Evolutionary conservation across 805 yeast species (phyloP).

Genomic region (Candida fluviatilis): DNA sequence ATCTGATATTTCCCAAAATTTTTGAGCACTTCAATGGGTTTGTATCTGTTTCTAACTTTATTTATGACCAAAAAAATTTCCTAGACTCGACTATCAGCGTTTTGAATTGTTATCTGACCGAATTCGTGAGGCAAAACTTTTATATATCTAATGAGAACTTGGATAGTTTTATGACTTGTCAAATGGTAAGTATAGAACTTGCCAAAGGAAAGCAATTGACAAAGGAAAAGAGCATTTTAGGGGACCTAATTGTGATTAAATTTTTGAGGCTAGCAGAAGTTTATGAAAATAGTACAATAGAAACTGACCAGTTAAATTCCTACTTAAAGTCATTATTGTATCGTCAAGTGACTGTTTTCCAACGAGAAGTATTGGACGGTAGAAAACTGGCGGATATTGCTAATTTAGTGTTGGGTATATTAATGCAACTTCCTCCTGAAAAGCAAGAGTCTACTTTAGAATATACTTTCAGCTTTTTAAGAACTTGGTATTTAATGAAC

Average conservation of each 20-base stretch:
- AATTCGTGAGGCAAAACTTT: constrained; percentile 27
- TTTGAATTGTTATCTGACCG: constrained; percentile 22
- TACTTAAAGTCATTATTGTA: constrained; percentile 26
- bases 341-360: constrained; percentile 29
- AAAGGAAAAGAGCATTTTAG: constrained; percentile 22
- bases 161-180: constrained; percentile 23
- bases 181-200: constrained; percentile 28
- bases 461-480: constrained; percentile 29
- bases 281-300: constrained; percentile 4
- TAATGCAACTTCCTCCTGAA: constrained; percentile 14
- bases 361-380: constrained; percentile 26
- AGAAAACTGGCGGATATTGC: constrained; percentile 31
- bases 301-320: constrained; percentile 11
- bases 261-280: constrained; percentile 20
- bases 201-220: constrained; percentile 4
- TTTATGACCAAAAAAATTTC: constrained; percentile 30
- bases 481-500: constrained; percentile 31
- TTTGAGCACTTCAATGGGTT: constrained; percentile 34
- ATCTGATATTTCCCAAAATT: constrained; percentile 31
- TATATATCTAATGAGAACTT: constrained; percentile 18
- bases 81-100: constrained; percentile 21
- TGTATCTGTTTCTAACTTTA: constrained; percentile 27
- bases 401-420: constrained; percentile 27
- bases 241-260: constrained; percentile 23
- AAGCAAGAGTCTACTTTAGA: constrained; percentile 18